Conservation (phyloP, 768 basidiomycete genomes). For the Phanerochaete carnosa region DNA sequence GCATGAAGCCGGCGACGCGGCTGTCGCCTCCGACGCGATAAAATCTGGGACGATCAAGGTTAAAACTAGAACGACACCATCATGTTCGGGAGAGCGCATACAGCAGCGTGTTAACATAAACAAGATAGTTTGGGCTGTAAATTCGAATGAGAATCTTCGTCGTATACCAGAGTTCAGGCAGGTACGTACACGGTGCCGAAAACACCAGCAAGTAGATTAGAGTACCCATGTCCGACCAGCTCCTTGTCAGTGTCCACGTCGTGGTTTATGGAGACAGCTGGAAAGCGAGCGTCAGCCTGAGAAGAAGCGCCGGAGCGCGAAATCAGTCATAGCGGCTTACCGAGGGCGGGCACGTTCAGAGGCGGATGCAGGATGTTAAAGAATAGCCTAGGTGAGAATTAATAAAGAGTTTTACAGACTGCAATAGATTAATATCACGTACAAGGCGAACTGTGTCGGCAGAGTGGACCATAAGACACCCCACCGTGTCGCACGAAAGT, state of each 20-base stretch:
- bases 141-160: background rate
- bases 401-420: background rate
- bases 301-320: background rate
- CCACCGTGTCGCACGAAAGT: conserved; percentile 59
- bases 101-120: conserved; percentile 86
- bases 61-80: conserved; percentile 7
- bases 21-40: conserved; percentile 92
- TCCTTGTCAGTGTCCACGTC: conserved; percentile 93
- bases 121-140: conserved; percentile 75
- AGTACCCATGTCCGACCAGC: conserved; percentile 88
- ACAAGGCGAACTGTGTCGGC: conserved; percentile 93
- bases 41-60: no score
- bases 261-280: conserved; percentile 84
- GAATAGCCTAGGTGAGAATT: conserved; percentile 49
- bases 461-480: conserved; percentile 74
- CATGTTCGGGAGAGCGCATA: conserved; percentile 28
- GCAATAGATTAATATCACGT: conserved; percentile 33
- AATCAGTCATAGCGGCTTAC: conserved; percentile 33
- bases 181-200: conserved; percentile 77
- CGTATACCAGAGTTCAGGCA: background rate
- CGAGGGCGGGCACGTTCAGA: conserved; percentile 85
- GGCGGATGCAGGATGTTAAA: conserved; percentile 86
- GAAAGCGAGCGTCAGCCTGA: background rate
- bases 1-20: conserved; percentile 79
- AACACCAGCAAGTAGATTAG: conserved; percentile 79